Evolutionary conservation across 2,329 filamentous ascomycete genomes (phyloP).

Genomic region (Microthyrium microscopicum): DNA sequence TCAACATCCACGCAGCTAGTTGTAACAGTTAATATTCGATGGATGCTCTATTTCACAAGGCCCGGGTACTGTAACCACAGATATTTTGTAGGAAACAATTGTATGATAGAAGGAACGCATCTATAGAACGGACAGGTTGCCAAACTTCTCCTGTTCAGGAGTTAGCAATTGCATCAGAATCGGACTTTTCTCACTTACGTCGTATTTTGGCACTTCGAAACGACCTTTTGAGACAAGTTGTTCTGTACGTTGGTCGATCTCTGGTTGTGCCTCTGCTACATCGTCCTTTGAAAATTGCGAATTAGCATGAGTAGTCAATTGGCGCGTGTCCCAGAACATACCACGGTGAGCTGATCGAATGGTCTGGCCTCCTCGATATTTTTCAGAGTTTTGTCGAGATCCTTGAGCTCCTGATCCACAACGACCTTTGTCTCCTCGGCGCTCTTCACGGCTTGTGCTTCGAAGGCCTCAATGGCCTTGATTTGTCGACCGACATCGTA

Average conservation of each 20-base stretch:
- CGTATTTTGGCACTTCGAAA: constrained; percentile 98
- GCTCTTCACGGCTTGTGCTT: constrained; percentile 92
- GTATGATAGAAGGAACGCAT: no score
- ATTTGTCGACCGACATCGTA: constrained; percentile 90
- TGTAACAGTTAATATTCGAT: no score
- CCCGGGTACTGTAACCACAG: no score
- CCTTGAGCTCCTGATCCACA: constrained; percentile 87
- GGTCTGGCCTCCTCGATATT: constrained; percentile 94
- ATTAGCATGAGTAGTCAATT: background rate
- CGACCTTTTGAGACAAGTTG: constrained; percentile 93
- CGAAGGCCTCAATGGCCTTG: constrained; percentile 96
- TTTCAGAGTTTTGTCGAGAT: constrained; percentile 83
- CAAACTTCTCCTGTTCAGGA: constrained; percentile 77
- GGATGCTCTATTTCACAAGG: no score
- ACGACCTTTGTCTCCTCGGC: constrained; percentile 92
- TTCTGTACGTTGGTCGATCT: constrained; percentile 92
- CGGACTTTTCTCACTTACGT: constrained; percentile 43
- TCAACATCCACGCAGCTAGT: no score
- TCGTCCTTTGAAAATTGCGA: constrained; percentile 69
- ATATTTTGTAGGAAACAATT: no score
- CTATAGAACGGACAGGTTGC: constrained; percentile 87
- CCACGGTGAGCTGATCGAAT: constrained; percentile 93
- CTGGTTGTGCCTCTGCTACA: constrained; percentile 80
- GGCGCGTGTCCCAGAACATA: constrained; percentile 48
- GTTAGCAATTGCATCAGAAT: constrained; percentile 28